These are phyloP conservation scores for Paraconiothyrium sp. DNA, from an alignment of 2,329 filamentous ascomycete genomes.

Conservation along the genomic window DNA sequence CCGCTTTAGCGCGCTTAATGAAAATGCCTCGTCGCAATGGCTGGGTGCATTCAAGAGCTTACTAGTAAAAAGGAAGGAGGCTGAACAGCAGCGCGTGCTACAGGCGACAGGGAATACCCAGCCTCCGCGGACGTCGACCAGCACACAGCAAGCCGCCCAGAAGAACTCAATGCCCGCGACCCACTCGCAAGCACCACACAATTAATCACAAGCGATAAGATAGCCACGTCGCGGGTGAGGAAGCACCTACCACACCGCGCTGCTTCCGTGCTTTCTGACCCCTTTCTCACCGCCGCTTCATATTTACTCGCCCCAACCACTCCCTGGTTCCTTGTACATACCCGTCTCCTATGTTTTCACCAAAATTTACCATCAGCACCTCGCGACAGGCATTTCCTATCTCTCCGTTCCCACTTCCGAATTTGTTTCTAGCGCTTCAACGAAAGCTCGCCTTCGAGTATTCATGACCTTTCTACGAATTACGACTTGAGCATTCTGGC, in stretches of 20 bases:
- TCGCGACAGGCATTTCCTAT: slow-evolving; percentile 3
- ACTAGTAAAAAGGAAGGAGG: slow-evolving; percentile 73
- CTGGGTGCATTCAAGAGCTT: slow-evolving; percentile 92
- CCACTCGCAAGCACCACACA: background rate
- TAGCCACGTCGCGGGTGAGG: slow-evolving; percentile 3
- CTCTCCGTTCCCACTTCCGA: background rate
- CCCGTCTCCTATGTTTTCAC: slow-evolving; percentile 16
- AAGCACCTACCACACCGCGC: background rate
- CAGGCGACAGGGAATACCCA: slow-evolving; percentile 27
- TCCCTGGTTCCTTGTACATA: slow-evolving; percentile 19
- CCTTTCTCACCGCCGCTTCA: background rate
- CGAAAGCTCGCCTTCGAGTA: background rate
- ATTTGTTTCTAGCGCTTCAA: slow-evolving; percentile 5
- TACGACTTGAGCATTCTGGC: slow-evolving; percentile 14
- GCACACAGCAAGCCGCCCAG: slow-evolving; percentile 7
- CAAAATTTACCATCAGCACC: slow-evolving; percentile 6
- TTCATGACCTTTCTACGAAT: slow-evolving; percentile 18
- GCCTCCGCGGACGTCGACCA: slow-evolving; percentile 16
- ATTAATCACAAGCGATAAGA: background rate
- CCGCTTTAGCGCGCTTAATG: slow-evolving; percentile 70
- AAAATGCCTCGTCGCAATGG: slow-evolving; percentile 84
- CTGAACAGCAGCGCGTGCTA: slow-evolving; percentile 34
- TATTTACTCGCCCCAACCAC: slow-evolving; percentile 1
- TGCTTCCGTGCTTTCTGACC: slow-evolving; percentile 1
- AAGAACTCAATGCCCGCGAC: slow-evolving; percentile 6